Evolutionary conservation across 441 rosid genomes (phyloP).

Genomic region (Adansonia rubrostipa): DNA sequence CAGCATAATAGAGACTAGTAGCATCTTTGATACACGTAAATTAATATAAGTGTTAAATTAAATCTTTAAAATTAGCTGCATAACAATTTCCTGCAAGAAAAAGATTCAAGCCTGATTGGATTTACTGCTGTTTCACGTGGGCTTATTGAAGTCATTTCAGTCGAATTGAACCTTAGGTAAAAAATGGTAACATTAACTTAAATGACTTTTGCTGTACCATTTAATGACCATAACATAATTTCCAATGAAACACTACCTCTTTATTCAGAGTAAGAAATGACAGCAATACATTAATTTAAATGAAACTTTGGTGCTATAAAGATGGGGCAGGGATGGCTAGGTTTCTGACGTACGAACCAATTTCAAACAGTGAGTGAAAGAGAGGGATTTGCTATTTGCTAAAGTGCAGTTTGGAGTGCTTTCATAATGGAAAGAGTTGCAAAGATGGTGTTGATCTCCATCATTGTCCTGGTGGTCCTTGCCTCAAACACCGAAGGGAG

Average conservation of each 20-base stretch:
- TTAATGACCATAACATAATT: conserved; percentile 13
- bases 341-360: not conserved
- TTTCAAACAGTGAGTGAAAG: not conserved
- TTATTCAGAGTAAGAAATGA: not conserved
- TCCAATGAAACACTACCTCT: not conserved
- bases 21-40: not conserved
- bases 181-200: not conserved
- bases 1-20: not conserved
- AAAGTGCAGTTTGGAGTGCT: conserved; percentile 8
- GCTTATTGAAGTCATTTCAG: not conserved
- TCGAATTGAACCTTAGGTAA: not conserved
- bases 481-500: conserved; percentile 30
- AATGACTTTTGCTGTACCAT: conserved; percentile 17
- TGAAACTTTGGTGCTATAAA: not conserved
- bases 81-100: not conserved
- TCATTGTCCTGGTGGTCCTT: conserved; percentile 24
- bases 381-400: not conserved
- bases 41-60: not conserved
- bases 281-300: not conserved
- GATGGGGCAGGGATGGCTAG: not conserved
- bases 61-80: not conserved
- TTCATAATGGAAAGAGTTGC: conserved; percentile 23
- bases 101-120: not conserved
- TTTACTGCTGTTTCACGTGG: not conserved
- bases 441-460: conserved; percentile 28